Percentiles rank a stretch among this genome's conserved stretches.
Conservation (phyloP, 768 basidiomycete genomes). For the Sarcomyxa edulis region DNA sequence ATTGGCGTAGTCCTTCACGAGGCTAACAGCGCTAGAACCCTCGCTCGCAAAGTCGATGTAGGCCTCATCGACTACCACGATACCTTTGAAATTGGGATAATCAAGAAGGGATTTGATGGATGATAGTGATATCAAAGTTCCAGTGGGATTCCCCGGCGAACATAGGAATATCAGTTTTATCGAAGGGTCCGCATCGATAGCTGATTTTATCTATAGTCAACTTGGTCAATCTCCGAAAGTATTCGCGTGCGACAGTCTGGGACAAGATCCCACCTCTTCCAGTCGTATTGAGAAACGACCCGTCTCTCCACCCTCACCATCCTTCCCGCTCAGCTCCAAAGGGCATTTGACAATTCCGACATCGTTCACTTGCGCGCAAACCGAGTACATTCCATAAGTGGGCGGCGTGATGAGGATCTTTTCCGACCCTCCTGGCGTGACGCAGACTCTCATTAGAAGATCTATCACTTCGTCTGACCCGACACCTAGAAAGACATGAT, state of each 20-base stretch:
- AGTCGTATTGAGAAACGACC: slow-evolving; percentile 73
- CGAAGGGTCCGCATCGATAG: slow-evolving; percentile 60
- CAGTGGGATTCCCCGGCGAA: slow-evolving; percentile 96
- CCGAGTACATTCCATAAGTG: slow-evolving; percentile 97
- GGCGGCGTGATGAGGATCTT: slow-evolving; percentile 88
- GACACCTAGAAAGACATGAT: slow-evolving; percentile 89
- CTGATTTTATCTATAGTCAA: slow-evolving; percentile 58
- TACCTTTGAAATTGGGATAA: slow-evolving; percentile 79
- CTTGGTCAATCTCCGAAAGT: no score
- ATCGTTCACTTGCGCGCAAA: slow-evolving; percentile 95
- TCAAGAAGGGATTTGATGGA: slow-evolving; percentile 69
- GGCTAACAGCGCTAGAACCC: slow-evolving; percentile 55
- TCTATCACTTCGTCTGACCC: slow-evolving; percentile 98
- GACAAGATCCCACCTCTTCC: slow-evolving; percentile 51
- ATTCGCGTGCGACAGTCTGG: not conserved
- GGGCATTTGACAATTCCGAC: slow-evolving; percentile 75
- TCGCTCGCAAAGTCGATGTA: slow-evolving; percentile 88
- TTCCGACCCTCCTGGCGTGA: slow-evolving; percentile 71
- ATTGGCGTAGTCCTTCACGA: slow-evolving; percentile 82
- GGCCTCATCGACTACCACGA: slow-evolving; percentile 94
- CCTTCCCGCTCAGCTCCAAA: slow-evolving; percentile 49
- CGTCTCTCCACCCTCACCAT: slow-evolving; percentile 68
- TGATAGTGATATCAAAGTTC: slow-evolving; percentile 73
- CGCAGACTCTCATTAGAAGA: slow-evolving; percentile 86
- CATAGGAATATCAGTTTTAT: slow-evolving; percentile 94